These are phyloP conservation scores for Catunica adiposa DNA, from an alignment of 2,329 filamentous ascomycete species.

Conservation along the genomic window DNA sequence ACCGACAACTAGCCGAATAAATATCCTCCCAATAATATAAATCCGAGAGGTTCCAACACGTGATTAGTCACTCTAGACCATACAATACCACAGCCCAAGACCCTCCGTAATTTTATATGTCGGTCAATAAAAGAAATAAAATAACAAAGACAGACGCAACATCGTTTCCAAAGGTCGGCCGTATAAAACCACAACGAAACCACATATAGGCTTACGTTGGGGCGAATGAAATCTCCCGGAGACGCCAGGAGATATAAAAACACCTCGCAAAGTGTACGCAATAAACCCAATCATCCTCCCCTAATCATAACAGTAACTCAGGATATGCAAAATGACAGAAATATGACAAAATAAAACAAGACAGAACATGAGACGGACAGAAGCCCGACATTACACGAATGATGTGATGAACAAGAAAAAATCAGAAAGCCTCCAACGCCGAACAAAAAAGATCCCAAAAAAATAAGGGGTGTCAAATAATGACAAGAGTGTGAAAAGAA, in stretches of 20 bases:
- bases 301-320: neutral
- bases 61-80: no score
- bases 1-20: no score
- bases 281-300: neutral
- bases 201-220: no score
- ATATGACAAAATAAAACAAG: constrained; percentile 1
- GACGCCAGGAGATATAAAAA: neutral
- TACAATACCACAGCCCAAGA: no score
- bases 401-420: neutral
- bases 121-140: no score
- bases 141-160: no score
- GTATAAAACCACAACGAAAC: no score
- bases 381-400: constrained; percentile 1
- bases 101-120: no score
- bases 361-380: neutral
- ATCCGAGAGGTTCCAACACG: no score
- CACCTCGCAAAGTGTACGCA: neutral
- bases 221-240: neutral
- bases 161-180: no score
- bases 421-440: constrained; percentile 5
- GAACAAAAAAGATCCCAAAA: neutral
- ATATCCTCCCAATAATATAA: no score
- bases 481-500: neutral
- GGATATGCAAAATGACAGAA: neutral
- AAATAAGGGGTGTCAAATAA: neutral